phyloP scores from a whole-genome alignment of 176 grass and related monocot genomes.

The Guadua angustifolia region DNA sequence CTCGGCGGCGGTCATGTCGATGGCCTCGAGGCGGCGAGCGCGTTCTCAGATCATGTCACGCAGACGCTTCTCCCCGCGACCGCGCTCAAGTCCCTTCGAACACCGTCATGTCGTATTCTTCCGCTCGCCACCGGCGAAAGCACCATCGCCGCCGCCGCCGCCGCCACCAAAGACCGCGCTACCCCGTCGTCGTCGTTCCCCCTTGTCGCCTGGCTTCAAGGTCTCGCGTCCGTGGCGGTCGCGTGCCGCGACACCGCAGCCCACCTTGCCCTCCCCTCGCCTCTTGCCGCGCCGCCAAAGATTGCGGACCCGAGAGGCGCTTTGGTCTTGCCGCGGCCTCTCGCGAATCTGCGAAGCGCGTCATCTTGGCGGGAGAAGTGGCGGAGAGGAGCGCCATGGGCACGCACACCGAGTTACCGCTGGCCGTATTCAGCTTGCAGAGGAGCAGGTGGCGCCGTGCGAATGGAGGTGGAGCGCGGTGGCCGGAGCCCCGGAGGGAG shows the following conservation, averaged over 20 bases:
- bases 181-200: neutral
- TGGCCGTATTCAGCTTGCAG: neutral
- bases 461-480: neutral
- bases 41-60: no score
- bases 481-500: neutral
- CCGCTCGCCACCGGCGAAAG: conserved; percentile 74
- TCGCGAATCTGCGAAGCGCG: conserved; percentile 41
- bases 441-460: neutral
- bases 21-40: conserved; percentile 92
- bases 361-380: conserved; percentile 47
- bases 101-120: conserved; percentile 86
- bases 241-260: conserved; percentile 24
- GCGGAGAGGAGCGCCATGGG: conserved; percentile 61
- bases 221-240: neutral
- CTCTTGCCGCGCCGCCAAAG: neutral
- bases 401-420: neutral
- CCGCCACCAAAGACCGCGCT: conserved; percentile 71
- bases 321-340: conserved; percentile 32
- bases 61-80: no score
- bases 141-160: conserved; percentile 84
- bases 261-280: conserved; percentile 1
- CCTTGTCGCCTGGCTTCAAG: neutral
- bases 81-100: no score
- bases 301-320: neutral
- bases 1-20: conserved; percentile 85